Conservation (phyloP, 163 green algal species). For the Coccomyxa subellipsoidea region DNA sequence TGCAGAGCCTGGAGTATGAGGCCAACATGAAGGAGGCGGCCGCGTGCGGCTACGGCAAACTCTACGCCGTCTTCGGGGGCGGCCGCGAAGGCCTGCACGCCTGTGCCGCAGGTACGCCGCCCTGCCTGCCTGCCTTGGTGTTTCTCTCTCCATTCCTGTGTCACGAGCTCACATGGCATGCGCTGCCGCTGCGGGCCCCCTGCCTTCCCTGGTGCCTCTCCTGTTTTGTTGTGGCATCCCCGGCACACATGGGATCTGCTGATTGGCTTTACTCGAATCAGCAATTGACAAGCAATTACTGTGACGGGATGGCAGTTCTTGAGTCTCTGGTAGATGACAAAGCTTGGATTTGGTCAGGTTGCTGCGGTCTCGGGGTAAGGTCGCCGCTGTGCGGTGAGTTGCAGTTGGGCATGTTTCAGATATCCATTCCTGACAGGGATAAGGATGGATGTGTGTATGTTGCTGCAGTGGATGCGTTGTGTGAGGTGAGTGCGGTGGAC, state of each 20-base stretch:
- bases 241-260: too few species aligned
- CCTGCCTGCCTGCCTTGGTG: too few species aligned
- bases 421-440: background rate
- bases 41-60: constrained; percentile 67
- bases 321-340: too few species aligned
- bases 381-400: too few species aligned
- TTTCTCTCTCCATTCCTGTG: background rate
- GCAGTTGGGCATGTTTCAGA: background rate
- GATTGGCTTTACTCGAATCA: too few species aligned
- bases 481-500: constrained; percentile 87
- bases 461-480: constrained; percentile 78
- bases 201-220: background rate
- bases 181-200: background rate
- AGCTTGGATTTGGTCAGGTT: too few species aligned
- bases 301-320: too few species aligned
- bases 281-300: too few species aligned
- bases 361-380: too few species aligned
- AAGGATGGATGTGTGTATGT: background rate
- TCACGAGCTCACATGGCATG: background rate
- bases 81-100: constrained; percentile 72
- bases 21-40: constrained; percentile 16
- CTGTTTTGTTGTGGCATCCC: background rate
- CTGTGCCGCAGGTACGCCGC: constrained; percentile 53
- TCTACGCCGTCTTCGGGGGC: constrained; percentile 79
- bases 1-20: background rate